Base-by-base conservation (phyloP, 208 protist species). In the Crithidia brevicula region DNA sequence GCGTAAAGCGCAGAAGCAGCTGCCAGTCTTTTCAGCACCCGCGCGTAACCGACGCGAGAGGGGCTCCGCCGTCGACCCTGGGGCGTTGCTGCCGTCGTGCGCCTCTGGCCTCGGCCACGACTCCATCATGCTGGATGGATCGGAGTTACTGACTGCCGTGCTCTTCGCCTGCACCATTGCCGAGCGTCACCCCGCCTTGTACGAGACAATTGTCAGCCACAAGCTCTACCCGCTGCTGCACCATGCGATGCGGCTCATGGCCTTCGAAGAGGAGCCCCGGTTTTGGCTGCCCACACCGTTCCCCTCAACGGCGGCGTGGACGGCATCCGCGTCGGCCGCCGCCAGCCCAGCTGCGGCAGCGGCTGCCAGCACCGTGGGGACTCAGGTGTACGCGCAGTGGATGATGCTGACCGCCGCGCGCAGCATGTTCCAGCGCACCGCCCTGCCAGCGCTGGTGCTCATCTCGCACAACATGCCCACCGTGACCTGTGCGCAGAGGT, bases 401-500 rank as follows among this genome's bases (percentile, higher is more conserved):
- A 46, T 67, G 47, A 64, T 56, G 30, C 31, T 76, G 53, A 77
- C 72, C 11, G 58, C 61, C 1, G 57, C 54, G 27, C 77, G 56
- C 28, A 22, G 61, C 31, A 64, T 70, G 53, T 89, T 83, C 62
- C 74, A 79, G 54, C 69, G 60, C 25, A 60, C 79, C 33, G 80
- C 79, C 13, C 80, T 89, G 65, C 81, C 85, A 5, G 78, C 82
- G 22, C 74, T 94, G 51, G 60, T 77, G 10, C 34, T 94, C 16
- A 65, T 94, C 10, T 79, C 78, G 23, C 77, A 89, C 53, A 94
- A 94, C 57, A 75, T 91, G 59, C 85, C 82, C 4, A 54, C 38
- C 16, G 25, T 50, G 0, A 59, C 66, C 40, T 76, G 69, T 46
- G 63, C 64, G n/a, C 59, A 46, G 47, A 71, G 60, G 40, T 77